These are phyloP conservation scores for Nigrospora sphaerica DNA, from an alignment of 2,329 filamentous ascomycete genomes.

Conservation along the genomic window DNA sequence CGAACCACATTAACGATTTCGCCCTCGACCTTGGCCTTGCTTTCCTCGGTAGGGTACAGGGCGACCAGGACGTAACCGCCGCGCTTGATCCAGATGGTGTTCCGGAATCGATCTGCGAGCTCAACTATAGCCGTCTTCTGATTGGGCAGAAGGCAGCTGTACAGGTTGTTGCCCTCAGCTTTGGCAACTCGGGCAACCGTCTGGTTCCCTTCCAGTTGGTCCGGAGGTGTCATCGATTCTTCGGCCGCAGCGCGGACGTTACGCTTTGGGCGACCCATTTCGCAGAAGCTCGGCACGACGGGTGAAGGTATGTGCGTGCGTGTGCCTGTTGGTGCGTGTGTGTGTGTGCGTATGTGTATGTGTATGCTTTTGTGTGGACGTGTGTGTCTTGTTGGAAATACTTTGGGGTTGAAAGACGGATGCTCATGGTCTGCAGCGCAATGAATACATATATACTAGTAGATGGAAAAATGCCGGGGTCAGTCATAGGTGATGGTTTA, in stretches of 20 bases:
- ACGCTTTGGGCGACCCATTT: slow-evolving; percentile 70
- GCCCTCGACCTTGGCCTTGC: slow-evolving; percentile 72
- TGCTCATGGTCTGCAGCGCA: too few relatives aligned
- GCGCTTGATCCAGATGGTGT: slow-evolving; percentile 87
- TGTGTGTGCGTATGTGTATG: too few relatives aligned
- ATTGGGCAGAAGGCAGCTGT: slow-evolving; percentile 66
- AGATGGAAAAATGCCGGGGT: too few relatives aligned
- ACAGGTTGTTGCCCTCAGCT: slow-evolving; percentile 84
- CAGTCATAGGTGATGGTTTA: too few relatives aligned
- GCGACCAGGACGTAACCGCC: slow-evolving; percentile 84
- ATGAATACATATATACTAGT: too few relatives aligned
- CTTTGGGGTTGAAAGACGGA: too few relatives aligned
- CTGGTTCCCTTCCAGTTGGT: slow-evolving; percentile 52
- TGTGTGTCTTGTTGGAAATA: too few relatives aligned
- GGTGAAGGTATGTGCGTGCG: too few relatives aligned
- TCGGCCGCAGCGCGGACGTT: slow-evolving; percentile 71
- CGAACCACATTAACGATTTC: slow-evolving; percentile 91
- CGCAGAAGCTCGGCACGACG: background rate
- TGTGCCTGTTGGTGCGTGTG: too few relatives aligned
- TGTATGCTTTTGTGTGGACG: too few relatives aligned
- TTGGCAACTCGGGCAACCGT: slow-evolving; percentile 71
- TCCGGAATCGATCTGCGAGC: slow-evolving; percentile 78
- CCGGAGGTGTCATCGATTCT: slow-evolving; percentile 55
- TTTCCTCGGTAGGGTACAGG: slow-evolving; percentile 51
- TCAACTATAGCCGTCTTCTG: slow-evolving; percentile 66